A percentile compares a stretch with the other conserved stretches of the same genome.
phyloP scores from a whole-genome alignment of 805 yeast species.

The Cephaloascus fragrans region DNA sequence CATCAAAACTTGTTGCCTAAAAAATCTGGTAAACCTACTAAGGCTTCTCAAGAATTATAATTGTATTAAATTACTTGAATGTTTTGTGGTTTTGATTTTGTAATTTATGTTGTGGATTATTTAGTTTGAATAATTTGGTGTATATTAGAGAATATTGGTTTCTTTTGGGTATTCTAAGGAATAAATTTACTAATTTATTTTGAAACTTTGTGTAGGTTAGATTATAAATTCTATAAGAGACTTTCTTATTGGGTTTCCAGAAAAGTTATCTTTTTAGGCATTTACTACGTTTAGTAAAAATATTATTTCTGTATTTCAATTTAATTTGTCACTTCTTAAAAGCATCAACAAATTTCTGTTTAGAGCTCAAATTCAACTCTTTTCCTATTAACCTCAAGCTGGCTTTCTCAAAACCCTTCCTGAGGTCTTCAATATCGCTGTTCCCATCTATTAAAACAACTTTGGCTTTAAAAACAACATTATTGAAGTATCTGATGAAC shows the following conservation, averaged over 20 bases:
- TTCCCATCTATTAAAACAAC: conserved; percentile 11
- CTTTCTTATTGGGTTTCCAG: too few relatives aligned
- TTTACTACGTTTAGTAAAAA: too few relatives aligned
- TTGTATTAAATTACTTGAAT: conserved; percentile 2
- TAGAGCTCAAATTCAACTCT: conserved; percentile 18
- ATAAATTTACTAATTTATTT: too few relatives aligned
- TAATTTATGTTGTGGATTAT: conserved; percentile 11
- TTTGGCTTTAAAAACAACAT: conserved; percentile 18
- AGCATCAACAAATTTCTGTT: conserved; percentile 13
- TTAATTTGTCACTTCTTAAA: neutral
- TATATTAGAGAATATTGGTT: neutral
- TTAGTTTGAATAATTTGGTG: neutral
- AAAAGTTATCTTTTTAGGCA: too few relatives aligned
- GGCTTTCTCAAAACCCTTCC: conserved; percentile 20
- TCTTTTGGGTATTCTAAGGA: neutral
- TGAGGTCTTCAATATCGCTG: conserved; percentile 7
- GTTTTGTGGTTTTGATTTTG: conserved; percentile 3
- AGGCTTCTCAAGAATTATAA: conserved; percentile 53
- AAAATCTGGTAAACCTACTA: conserved; percentile 36
- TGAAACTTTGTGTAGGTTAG: too few relatives aligned
- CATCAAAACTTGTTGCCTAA: conserved; percentile 44
- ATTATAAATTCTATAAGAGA: too few relatives aligned
- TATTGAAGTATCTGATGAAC: conserved; percentile 8
- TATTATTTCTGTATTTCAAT: too few relatives aligned
- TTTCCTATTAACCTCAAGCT: conserved; percentile 18